Conservation (phyloP, 805 yeast genomes). For the Yamadazyma sp. region DNA sequence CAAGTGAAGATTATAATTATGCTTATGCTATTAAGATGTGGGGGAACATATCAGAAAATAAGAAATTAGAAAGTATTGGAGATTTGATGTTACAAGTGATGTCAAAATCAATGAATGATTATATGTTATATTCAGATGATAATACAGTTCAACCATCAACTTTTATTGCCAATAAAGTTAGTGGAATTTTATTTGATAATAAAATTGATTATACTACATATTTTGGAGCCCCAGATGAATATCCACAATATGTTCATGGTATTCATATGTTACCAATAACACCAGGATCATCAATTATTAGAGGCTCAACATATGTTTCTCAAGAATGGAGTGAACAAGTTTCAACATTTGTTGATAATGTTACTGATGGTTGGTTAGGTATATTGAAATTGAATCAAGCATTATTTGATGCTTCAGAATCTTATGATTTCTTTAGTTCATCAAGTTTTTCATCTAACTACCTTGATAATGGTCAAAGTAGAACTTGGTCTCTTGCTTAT, state of each 20-base stretch:
- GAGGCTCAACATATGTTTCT: conserved; percentile 49
- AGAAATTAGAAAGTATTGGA: conserved; percentile 36
- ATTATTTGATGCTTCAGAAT: conserved; percentile 58
- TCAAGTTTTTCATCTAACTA: conserved; percentile 20
- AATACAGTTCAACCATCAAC: conserved; percentile 52
- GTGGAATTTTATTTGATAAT: conserved; percentile 70
- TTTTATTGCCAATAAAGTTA: conserved; percentile 57
- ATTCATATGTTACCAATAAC: conserved; percentile 74
- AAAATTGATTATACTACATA: conserved; percentile 68
- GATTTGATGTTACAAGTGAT: conserved; percentile 57
- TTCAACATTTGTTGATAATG: conserved; percentile 38
- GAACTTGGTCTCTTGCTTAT: conserved; percentile 58
- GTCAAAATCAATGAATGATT: conserved; percentile 48
- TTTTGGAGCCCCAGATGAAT: conserved; percentile 47
- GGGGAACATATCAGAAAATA: conserved; percentile 56
- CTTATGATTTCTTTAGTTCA: conserved; percentile 56
- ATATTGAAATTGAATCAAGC: conserved; percentile 70
- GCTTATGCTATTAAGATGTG: conserved; percentile 65
- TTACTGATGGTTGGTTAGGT: conserved; percentile 67
- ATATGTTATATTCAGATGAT: conserved; percentile 48
- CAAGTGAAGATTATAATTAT: conserved; percentile 70
- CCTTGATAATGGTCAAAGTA: conserved; percentile 58
- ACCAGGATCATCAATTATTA: conserved; percentile 57
- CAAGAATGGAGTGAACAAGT: conserved; percentile 62
- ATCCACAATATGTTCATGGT: conserved; percentile 65